phyloP scores from a whole-genome alignment of 2,329 filamentous ascomycete genomes.

The Colletotrichum sp. region DNA sequence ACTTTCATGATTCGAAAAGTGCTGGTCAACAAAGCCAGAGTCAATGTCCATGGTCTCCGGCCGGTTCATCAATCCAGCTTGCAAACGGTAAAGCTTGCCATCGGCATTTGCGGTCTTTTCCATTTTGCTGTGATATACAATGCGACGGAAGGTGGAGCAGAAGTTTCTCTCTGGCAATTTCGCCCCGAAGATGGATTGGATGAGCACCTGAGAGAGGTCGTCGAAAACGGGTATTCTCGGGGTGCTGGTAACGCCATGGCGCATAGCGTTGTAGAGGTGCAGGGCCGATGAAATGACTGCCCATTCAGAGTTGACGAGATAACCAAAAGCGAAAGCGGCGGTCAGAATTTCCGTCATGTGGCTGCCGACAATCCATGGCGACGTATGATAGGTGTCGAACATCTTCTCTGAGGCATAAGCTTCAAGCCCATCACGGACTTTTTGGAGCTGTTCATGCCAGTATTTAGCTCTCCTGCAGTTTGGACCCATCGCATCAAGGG shows the following conservation, averaged over 20 bases:
- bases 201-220: not conserved
- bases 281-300: not conserved
- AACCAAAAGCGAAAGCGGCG: not conserved
- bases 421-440: not conserved
- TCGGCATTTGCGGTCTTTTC: not conserved
- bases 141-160: not conserved
- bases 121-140: not conserved
- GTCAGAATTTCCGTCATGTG: not conserved
- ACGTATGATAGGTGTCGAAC: not conserved
- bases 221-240: not conserved
- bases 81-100: not conserved
- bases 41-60: no score
- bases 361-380: not conserved
- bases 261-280: not conserved
- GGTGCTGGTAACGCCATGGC: not conserved
- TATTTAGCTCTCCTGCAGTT: not conserved
- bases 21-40: no score
- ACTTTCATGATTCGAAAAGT: no score
- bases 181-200: not conserved
- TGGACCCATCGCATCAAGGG: not conserved
- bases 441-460: not conserved
- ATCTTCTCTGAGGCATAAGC: not conserved
- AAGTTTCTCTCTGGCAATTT: not conserved
- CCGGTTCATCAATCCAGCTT: not conserved
- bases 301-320: not conserved